phyloP scores from a whole-genome alignment of 371 early-diverging fungal genomes.

The Haplosporangium sp. region DNA sequence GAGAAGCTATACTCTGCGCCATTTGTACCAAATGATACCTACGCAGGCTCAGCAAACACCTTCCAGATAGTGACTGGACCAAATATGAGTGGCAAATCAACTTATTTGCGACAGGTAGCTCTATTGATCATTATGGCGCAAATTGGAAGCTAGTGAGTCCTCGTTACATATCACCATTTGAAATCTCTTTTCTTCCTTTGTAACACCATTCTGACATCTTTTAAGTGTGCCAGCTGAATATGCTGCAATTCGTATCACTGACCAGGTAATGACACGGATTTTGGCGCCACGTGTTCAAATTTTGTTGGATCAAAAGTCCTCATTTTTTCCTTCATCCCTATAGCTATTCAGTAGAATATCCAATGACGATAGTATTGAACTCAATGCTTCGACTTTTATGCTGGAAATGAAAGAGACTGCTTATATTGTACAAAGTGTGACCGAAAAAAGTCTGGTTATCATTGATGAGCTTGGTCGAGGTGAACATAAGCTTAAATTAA shows the following conservation, averaged over 20 bases:
- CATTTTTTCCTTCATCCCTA: neutral
- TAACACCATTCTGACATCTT: neutral
- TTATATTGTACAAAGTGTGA: constrained; percentile 82
- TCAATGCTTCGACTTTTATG: constrained; percentile 88
- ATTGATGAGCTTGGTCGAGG: constrained; percentile 99
- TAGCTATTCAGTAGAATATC: constrained; percentile 77
- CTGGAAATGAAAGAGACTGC: constrained; percentile 93
- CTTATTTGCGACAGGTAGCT: constrained; percentile 93
- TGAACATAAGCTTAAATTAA: constrained; percentile 21
- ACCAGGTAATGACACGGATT: constrained; percentile 59
- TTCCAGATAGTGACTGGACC: constrained; percentile 96
- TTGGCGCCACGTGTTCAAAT: neutral
- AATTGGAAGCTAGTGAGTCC: constrained; percentile 85
- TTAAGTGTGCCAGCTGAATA: constrained; percentile 92
- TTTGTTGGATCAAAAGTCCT: constrained; percentile 31
- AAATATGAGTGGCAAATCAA: constrained; percentile 98
- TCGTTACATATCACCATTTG: neutral
- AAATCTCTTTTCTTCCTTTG: neutral
- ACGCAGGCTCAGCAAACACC: constrained; percentile 70
- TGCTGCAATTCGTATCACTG: constrained; percentile 83
- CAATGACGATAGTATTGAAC: constrained; percentile 75
- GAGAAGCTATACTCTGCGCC: constrained; percentile 64
- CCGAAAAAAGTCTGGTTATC: constrained; percentile 80
- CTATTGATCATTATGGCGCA: constrained; percentile 95
- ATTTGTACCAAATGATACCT: constrained; percentile 86